A percentile compares a stretch with the other conserved stretches of the same genome.
phyloP scores from a whole-genome alignment of 345 rosid species.

The Bruguiera parviflora region DNA sequence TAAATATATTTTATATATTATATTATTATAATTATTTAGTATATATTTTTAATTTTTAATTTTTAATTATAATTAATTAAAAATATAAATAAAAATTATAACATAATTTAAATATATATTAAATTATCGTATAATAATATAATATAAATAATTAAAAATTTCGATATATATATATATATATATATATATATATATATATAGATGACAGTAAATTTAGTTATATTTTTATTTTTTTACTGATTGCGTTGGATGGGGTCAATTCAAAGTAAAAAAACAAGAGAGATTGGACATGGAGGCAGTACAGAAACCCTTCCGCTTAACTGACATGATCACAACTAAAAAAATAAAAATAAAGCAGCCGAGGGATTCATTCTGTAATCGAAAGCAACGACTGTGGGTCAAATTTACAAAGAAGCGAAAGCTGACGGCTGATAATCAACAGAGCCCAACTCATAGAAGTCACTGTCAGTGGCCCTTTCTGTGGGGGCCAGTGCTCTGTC shows the following conservation, averaged over 20 bases:
- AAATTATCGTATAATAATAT: too few species aligned
- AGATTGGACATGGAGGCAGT: conserved; percentile 17
- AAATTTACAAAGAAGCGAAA: neutral
- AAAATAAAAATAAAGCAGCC: neutral
- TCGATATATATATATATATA: neutral
- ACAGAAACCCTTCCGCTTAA: conserved; percentile 24
- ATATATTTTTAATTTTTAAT: too few species aligned
- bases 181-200: too few species aligned
- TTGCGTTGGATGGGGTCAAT: neutral
- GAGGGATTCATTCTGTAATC: too few species aligned
- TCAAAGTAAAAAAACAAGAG: neutral
- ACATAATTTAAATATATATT: too few species aligned
- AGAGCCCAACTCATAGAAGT: neutral
- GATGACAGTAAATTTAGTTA: neutral
- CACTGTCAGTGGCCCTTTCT: conserved; percentile 18
- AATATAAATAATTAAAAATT: neutral
- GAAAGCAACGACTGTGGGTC: too few species aligned
- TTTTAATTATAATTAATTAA: too few species aligned
- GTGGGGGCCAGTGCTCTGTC: neutral
- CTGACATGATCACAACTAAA: conserved; percentile 21
- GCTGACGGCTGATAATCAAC: neutral
- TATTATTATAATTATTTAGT: too few species aligned
- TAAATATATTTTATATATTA: too few species aligned
- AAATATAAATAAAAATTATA: too few species aligned
- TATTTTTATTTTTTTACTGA: too few species aligned